These are phyloP conservation scores for Xenoacremonium recifei DNA, from an alignment of 2,329 filamentous ascomycete genomes.

Conservation along the genomic window DNA sequence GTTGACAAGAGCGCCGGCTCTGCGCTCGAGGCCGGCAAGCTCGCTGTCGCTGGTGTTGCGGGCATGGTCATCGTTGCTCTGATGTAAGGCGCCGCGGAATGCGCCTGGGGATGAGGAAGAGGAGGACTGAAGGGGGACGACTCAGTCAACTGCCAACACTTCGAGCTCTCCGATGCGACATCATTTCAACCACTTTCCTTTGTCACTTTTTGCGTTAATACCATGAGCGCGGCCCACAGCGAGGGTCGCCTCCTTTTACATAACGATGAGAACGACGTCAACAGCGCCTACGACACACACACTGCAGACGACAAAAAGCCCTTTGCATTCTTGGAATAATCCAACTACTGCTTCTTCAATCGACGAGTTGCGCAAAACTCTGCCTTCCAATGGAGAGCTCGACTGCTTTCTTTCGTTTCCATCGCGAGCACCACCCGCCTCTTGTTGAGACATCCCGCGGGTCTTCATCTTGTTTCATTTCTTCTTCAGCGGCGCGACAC, in stretches of 20 bases:
- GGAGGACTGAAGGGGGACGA: constrained; percentile 4
- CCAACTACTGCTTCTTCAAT: constrained; percentile 22
- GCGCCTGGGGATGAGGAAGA: constrained; percentile 3
- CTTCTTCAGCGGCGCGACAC: constrained; percentile 18
- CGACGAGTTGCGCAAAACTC: constrained; percentile 23
- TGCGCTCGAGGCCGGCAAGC: constrained; percentile 41
- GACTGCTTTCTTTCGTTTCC: constrained; percentile 25
- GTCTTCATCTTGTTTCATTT: constrained; percentile 23
- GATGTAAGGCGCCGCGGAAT: constrained; percentile 40
- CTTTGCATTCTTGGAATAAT: constrained; percentile 13
- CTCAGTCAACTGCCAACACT: constrained; percentile 12
- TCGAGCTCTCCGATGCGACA: constrained; percentile 17
- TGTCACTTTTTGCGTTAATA: constrained; percentile 12
- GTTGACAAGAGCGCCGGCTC: constrained; percentile 42
- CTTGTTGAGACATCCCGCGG: constrained; percentile 12
- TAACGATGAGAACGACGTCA: constrained; percentile 27
- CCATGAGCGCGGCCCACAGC: constrained; percentile 8
- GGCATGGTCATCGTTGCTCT: constrained; percentile 51
- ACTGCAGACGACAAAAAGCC: constrained; percentile 18
- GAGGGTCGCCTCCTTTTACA: constrained; percentile 14
- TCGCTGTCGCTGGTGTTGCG: constrained; percentile 48
- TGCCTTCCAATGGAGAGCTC: constrained; percentile 22
- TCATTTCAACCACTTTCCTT: constrained; percentile 17
- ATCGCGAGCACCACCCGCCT: constrained; percentile 21
- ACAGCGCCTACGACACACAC: constrained; percentile 21